These are phyloP conservation scores for Xylaria palmicola DNA, from an alignment of 495 filamentous ascomycete genomes.

Conservation along the genomic window DNA sequence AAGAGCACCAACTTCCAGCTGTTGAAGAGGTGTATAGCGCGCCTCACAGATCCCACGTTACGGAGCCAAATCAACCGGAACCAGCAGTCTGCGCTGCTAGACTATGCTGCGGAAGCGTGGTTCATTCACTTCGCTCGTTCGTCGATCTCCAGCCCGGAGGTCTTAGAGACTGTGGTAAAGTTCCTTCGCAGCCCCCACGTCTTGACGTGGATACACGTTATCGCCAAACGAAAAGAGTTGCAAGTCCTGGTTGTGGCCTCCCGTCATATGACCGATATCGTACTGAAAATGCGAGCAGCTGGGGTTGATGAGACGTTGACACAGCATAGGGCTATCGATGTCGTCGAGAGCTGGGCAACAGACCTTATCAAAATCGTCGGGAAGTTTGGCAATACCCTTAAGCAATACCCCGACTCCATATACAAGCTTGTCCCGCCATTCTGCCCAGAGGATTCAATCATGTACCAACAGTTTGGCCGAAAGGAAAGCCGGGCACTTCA, in stretches of 20 bases:
- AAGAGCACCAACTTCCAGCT: conserved; percentile 1
- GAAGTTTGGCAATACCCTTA: conserved; percentile 36
- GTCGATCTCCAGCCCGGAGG: neutral
- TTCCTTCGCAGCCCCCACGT: conserved; percentile 8
- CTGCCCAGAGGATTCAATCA: conserved; percentile 28
- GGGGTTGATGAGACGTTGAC: neutral
- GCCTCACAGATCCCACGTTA: conserved; percentile 21
- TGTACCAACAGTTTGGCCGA: conserved; percentile 6
- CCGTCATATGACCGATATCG: conserved; percentile 1
- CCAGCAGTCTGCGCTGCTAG: conserved; percentile 12
- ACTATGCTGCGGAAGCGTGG: conserved; percentile 33
- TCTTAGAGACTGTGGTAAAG: neutral
- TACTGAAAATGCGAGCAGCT: neutral
- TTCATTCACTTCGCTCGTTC: conserved; percentile 21
- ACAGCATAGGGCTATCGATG: conserved; percentile 13
- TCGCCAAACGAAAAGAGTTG: conserved; percentile 6
- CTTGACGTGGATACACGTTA: conserved; percentile 17
- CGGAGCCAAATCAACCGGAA: conserved; percentile 16
- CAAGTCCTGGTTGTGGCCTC: conserved; percentile 2
- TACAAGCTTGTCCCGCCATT: conserved; percentile 39
- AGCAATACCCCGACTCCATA: conserved; percentile 30
- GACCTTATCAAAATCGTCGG: conserved; percentile 42
- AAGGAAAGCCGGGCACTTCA: neutral
- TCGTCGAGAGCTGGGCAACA: conserved; percentile 38
- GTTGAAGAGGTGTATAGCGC: conserved; percentile 23